These are phyloP conservation scores for Termitomyces sp. DNA, from an alignment of 768 basidiomycete genomes.

Conservation along the genomic window DNA sequence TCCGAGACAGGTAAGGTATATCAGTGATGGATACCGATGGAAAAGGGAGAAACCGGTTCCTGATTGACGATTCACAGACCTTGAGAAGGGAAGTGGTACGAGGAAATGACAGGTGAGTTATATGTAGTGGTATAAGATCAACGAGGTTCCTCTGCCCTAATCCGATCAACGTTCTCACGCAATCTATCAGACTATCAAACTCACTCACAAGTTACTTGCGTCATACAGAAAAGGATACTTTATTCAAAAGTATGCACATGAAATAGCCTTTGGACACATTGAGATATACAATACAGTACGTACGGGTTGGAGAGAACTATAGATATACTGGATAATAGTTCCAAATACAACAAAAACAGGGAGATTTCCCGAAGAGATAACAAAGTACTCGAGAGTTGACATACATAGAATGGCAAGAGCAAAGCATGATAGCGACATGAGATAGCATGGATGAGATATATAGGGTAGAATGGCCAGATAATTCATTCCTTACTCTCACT, in stretches of 20 bases:
- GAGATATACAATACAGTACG: conserved; percentile 11
- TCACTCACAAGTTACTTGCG: background rate
- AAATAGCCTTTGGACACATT: conserved; percentile 4
- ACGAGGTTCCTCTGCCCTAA: conserved; percentile 16
- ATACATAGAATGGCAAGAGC: conserved; percentile 8
- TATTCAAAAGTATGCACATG: background rate
- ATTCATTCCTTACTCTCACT: conserved; percentile 19
- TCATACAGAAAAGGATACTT: conserved; percentile 1
- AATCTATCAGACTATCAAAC: conserved; percentile 6
- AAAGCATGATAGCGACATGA: conserved; percentile 15
- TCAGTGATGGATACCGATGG: conserved; percentile 4
- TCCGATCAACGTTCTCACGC: conserved; percentile 21
- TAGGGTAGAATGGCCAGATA: conserved; percentile 3
- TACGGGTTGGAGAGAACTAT: conserved; percentile 7
- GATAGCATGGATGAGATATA: conserved; percentile 15
- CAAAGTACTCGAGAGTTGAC: conserved; percentile 2
- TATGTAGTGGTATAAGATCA: conserved; percentile 19
- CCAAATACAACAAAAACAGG: conserved; percentile 17
- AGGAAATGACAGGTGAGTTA: conserved; percentile 12
- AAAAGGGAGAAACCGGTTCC: background rate
- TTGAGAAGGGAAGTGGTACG: conserved; percentile 11
- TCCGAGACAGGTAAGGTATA: conserved; percentile 7
- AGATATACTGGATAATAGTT: conserved; percentile 6
- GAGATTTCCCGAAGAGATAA: conserved; percentile 17
- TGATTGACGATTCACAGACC: conserved; percentile 11